Evolutionary conservation across 1,284 basidiomycete genomes (phyloP).

Genomic region (Fistulinella cinereoalba): DNA sequence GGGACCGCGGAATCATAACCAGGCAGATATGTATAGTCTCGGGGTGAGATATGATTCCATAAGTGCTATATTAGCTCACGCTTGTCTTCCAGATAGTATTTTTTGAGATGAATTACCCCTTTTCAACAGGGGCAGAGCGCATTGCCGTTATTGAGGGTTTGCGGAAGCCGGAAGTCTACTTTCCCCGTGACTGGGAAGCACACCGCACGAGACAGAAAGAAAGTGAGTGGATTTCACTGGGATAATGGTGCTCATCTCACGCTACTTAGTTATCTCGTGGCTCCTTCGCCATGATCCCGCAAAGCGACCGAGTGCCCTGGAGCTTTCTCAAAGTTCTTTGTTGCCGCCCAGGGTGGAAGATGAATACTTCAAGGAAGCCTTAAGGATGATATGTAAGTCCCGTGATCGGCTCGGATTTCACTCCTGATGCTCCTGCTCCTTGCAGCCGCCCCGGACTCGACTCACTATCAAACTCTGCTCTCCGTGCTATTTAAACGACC

Average conservation of each 20-base stretch:
- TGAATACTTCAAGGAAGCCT: conserved; percentile 79
- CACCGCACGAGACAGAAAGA: conserved; percentile 62
- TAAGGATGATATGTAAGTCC: conserved; percentile 69
- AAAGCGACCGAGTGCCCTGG: conserved; percentile 80
- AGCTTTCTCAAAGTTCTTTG: conserved; percentile 78
- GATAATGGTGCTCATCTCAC: conserved; percentile 5
- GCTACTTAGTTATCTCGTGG: conserved; percentile 65
- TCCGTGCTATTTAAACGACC: conserved; percentile 70
- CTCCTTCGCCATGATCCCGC: conserved; percentile 83
- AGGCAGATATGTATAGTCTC: conserved; percentile 95
- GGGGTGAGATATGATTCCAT: conserved; percentile 51
- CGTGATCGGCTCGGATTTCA: not conserved
- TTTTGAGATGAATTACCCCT: conserved; percentile 94
- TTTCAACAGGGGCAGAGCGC: conserved; percentile 86
- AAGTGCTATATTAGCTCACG: not conserved
- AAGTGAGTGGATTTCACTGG: conserved; percentile 45
- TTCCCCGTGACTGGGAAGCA: conserved; percentile 74
- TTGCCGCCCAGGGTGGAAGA: conserved; percentile 77
- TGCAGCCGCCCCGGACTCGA: conserved; percentile 68
- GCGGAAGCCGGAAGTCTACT: conserved; percentile 67
- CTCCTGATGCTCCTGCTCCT: not conserved
- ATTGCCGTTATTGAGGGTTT: conserved; percentile 80
- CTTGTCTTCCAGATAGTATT: conserved; percentile 73
- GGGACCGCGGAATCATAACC: conserved; percentile 69
- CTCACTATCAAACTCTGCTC: conserved; percentile 68